phyloP scores from a whole-genome alignment of 148 eudicot genomes.

The Chenopodium quinoa region DNA sequence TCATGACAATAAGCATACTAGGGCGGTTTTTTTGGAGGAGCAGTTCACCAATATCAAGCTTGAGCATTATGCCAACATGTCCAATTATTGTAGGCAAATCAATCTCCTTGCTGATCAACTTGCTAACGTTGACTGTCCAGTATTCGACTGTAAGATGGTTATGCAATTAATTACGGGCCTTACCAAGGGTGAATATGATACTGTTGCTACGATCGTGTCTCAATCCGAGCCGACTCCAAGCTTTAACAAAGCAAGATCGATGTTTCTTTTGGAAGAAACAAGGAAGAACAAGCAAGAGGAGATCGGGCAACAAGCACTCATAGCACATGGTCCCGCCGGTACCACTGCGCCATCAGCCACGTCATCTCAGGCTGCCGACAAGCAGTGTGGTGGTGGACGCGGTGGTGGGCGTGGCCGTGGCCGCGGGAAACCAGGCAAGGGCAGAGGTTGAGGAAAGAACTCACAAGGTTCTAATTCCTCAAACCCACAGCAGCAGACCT shows the following conservation, averaged over 20 bases:
- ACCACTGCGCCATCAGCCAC: too few species aligned
- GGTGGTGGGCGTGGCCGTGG: too few species aligned
- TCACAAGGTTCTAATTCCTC: too few species aligned
- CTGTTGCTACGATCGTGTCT: not conserved
- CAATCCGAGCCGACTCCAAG: not conserved
- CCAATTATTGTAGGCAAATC: not conserved
- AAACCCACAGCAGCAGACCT: too few species aligned
- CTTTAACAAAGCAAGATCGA: not conserved
- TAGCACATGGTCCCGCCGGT: too few species aligned
- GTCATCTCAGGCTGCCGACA: too few species aligned
- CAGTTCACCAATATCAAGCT: not conserved
- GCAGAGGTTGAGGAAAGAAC: too few species aligned
- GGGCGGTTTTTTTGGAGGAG: not conserved
- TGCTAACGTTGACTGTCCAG: not conserved
- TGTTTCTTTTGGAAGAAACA: not conserved
- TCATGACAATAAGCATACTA: not conserved
- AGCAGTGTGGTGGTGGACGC: too few species aligned
- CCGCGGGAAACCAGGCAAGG: too few species aligned
- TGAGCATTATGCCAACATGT: not conserved
- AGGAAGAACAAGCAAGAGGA: not conserved
- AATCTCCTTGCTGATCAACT: too few species aligned
- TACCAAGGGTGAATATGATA: not conserved
- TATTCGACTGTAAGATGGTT: not conserved
- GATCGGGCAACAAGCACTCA: not conserved
- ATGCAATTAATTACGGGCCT: not conserved